Conservation (phyloP, 371 early-diverging fungal genomes). For the Syncephalastrum contaminatum region DNA sequence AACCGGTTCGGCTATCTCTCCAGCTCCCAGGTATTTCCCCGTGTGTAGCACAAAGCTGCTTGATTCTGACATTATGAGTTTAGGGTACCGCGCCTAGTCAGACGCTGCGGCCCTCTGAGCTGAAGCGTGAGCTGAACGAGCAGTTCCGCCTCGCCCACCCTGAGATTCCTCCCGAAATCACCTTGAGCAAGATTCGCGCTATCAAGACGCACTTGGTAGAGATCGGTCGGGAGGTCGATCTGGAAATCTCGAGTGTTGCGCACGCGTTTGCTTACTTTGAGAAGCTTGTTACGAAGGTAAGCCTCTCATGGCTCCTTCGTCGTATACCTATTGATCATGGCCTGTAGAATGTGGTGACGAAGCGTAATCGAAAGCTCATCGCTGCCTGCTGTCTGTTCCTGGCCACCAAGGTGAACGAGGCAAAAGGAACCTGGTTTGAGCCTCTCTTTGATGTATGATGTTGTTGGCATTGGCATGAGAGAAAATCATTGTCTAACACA, state of each 20-base stretch:
- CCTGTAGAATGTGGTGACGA: constrained; percentile 64
- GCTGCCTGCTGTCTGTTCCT: constrained; percentile 79
- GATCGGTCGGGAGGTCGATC: constrained; percentile 47
- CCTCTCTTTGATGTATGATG: constrained; percentile 31
- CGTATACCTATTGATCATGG: background rate
- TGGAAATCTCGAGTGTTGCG: constrained; percentile 91
- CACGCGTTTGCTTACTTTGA: constrained; percentile 91
- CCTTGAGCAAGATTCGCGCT: constrained; percentile 76
- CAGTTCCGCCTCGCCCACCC: constrained; percentile 78
- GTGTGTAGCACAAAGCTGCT: background rate
- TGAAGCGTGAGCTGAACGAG: constrained; percentile 72
- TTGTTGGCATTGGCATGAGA: background rate
- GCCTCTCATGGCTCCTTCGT: background rate
- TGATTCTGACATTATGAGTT: background rate
- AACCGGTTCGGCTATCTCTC: constrained; percentile 26
- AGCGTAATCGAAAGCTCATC: constrained; percentile 77
- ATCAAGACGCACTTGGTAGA: constrained; percentile 68
- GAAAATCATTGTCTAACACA: background rate
- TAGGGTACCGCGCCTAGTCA: constrained; percentile 70
- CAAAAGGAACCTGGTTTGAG: constrained; percentile 60
- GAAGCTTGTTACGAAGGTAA: constrained; percentile 78
- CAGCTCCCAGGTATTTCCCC: constrained; percentile 27
- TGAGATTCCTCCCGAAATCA: constrained; percentile 68
- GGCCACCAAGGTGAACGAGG: constrained; percentile 85
- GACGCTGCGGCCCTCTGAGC: constrained; percentile 51